Base-by-base conservation (phyloP, 208 protist genomes). In the Crithidia sp. region DNA sequence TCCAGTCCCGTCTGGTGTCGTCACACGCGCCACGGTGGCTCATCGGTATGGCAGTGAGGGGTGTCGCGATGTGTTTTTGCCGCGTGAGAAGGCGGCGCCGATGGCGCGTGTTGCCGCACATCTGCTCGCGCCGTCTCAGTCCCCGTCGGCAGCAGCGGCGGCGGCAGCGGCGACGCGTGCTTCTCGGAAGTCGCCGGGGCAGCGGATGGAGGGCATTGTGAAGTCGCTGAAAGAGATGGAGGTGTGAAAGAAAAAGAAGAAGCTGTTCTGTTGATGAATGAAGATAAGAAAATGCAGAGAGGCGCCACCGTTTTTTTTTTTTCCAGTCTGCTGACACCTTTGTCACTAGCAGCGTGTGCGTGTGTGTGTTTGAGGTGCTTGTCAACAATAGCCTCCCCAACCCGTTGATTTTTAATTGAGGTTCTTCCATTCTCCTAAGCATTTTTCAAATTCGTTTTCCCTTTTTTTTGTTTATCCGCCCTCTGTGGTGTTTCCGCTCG, bases 41-140 rank as follows among this genome's bases (percentile, higher is more conserved):
- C 44, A 77, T 12, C 57, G 65, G 47, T 87, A 84, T 76, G 80
- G 82, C 17, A 41, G 43, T 19, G 70, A 66, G 13, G 53, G 79
- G 9, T 74, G 59, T 6, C 54, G 75, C 7, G 58, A 39, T 2
- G 58, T 60, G 53, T 87, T 89, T 68, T 59, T 88, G 19, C 72
- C 72, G 13, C 80, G 71, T 36, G 87, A 91, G 56, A 62, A 83
- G 61, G 76, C 82, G 55, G 68, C 85, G 10, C 87, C 87, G 6
- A 77, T 88, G 44, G 76, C 82, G 60, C 87, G 83, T 5, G 40
- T 87, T 2, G 9, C 89, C 13, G 76, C 68, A 0, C 58, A 68
- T 28, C 56, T 86, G 13, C 40, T 86, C 13, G 7, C 59, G 6
- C 43, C 36, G 36, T 14, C 5, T 4, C 43, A 13, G 39, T 64